Evolutionary conservation across 805 yeast genomes (phyloP), one percentile per base, ranked within the genome.

Genomic region (Teunomyces funiuensis): DNA sequence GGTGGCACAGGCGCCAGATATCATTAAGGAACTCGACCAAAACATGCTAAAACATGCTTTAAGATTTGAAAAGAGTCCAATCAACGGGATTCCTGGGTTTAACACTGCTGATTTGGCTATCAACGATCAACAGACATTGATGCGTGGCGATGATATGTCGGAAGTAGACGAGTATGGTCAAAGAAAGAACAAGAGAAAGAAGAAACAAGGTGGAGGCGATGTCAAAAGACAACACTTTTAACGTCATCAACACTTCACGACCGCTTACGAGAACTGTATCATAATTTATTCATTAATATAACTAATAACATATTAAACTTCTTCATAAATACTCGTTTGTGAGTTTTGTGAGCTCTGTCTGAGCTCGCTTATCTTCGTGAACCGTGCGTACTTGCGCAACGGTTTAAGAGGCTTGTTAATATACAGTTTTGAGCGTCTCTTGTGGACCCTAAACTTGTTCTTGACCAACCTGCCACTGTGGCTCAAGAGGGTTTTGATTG

Each of bases 41-140:
- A 66, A 65, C n/a, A 58, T 75, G 39, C 65, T 85, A 22, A 60
- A 61, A 9, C 60, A 66, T 16, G 78, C 80, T 6, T 63, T 87
- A 42, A 68, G 69, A 45, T 80, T 87, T 46, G 86, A 82, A 33
- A 80, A 75, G 50, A 81, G 88, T 2, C 75, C 84, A 0, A 73
- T 77, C 13, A 71, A 79, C 41, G 93, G 93, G 1, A 76, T 87
- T 11, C 88, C 90, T 0, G 95, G 91, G 0, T 85, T 86, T 55
- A 85, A 84, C 50, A 66, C 85, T 7, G 65, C 80, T 3, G 77
- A 81, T 46, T 71, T 87, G 53, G 93, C 86, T 3, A 73, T 82
- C 37, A 75, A 74, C 37, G 83, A 73, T 39, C 72, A 65, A 48
- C 67, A 65, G 34, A 58, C 66, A 16, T 50, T 65, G 27, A 66